phyloP scores from a whole-genome alignment of 1,284 basidiomycete species.

The Omphalotus olearius region DNA sequence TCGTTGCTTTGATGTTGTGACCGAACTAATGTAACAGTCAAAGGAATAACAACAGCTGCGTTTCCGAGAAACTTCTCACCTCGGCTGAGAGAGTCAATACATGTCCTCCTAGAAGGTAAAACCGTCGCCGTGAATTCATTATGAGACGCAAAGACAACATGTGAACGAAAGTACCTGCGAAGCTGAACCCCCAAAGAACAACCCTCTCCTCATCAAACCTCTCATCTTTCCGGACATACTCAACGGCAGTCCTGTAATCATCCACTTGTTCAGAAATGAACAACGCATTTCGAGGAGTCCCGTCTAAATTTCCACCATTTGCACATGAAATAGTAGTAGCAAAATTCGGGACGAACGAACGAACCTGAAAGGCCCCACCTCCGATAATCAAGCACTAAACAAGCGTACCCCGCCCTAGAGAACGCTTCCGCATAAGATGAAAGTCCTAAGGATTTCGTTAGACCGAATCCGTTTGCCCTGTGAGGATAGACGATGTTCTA shows the following conservation, averaged over 20 bases:
- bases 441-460: conserved; percentile 30
- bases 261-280: conserved; percentile 32
- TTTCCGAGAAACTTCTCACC: conserved; percentile 14
- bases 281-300: conserved; percentile 28
- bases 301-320: conserved; percentile 24
- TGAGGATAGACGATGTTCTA: too few species aligned
- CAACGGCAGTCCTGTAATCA: conserved; percentile 35
- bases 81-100: conserved; percentile 29
- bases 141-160: neutral
- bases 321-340: too few species aligned
- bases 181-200: conserved; percentile 34
- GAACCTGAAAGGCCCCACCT: conserved; percentile 35
- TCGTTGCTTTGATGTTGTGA: conserved; percentile 26
- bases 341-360: conserved; percentile 1
- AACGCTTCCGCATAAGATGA: conserved; percentile 30
- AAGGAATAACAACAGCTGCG: too few species aligned
- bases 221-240: conserved; percentile 27
- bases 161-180: conserved; percentile 22
- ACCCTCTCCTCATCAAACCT: conserved; percentile 29
- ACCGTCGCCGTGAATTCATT: neutral
- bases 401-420: conserved; percentile 28
- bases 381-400: conserved; percentile 35
- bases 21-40: conserved; percentile 16
- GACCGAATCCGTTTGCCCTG: conserved; percentile 33
- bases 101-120: conserved; percentile 33